Conservation (phyloP, 1,284 basidiomycete species). For the Tetrapyrgos nigripes region DNA sequence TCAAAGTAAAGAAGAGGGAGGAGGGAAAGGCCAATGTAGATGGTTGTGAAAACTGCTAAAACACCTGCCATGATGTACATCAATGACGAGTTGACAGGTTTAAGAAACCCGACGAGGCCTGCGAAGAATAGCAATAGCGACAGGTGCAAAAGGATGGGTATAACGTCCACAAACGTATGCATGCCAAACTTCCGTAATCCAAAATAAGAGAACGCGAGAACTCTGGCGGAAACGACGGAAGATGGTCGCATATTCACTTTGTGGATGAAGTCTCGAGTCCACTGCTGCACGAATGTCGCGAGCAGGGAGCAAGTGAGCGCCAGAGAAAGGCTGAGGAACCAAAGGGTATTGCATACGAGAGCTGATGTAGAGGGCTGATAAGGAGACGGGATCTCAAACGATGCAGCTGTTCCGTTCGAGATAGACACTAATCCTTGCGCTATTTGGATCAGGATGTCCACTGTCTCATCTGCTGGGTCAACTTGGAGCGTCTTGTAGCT, state of each 20-base stretch:
- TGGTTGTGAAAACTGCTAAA: neutral
- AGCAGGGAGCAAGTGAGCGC: neutral
- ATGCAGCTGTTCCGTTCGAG: neutral
- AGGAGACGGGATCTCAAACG: neutral
- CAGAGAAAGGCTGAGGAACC: neutral
- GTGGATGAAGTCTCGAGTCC: neutral
- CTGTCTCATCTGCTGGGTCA: conserved; percentile 11
- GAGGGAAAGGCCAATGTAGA: neutral
- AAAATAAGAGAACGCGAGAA: neutral
- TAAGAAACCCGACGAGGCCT: neutral
- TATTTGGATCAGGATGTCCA: conserved; percentile 18
- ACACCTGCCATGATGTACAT: neutral
- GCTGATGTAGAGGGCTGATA: neutral
- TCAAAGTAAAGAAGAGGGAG: neutral
- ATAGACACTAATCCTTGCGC: conserved; percentile 6
- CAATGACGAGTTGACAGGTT: neutral
- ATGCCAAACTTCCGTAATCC: neutral
- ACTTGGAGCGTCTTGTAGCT: conserved; percentile 22
- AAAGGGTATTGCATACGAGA: neutral
- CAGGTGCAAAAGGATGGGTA: neutral
- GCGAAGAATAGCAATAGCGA: neutral
- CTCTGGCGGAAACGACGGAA: neutral
- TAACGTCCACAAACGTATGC: neutral
- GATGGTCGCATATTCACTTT: neutral
- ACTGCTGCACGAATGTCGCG: neutral